Evolutionary conservation across 1,139 yeast species (phyloP).

Genomic region (Tardiomyces depauwii): DNA sequence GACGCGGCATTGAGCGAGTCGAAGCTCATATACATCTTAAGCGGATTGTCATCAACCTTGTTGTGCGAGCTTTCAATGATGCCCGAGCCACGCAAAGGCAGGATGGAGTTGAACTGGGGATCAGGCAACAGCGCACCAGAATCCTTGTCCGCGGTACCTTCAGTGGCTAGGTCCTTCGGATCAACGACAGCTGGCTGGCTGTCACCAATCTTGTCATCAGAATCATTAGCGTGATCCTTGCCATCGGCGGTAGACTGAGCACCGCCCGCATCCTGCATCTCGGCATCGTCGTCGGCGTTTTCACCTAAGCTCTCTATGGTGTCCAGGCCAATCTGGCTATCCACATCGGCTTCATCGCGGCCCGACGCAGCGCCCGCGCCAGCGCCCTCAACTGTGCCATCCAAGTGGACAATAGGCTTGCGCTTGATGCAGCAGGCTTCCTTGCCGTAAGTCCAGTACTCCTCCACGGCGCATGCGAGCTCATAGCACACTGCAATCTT

Average conservation of each 20-base stretch:
- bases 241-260: constrained; percentile 1
- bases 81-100: background rate
- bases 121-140: background rate
- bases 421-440: constrained; percentile 46
- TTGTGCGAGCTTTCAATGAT: background rate
- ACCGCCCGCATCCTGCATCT: constrained; percentile 1
- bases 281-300: constrained; percentile 2
- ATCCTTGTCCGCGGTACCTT: background rate
- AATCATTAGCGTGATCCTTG: constrained; percentile 1
- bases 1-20: constrained; percentile 38
- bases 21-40: constrained; percentile 44
- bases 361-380: constrained; percentile 3
- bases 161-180: background rate
- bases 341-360: constrained; percentile 9
- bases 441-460: constrained; percentile 71
- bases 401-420: constrained; percentile 26
- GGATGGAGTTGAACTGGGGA: background rate
- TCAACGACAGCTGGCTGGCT: background rate
- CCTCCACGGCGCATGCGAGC: constrained; percentile 61
- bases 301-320: constrained; percentile 2
- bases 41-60: constrained; percentile 27
- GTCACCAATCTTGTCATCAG: background rate
- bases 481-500: constrained; percentile 60
- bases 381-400: too few relatives aligned
- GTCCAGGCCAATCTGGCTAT: constrained; percentile 6